Percentiles rank a stretch among this genome's conserved stretches.
Conservation (phyloP, 75 land plant species). For the Cupressus sempervirens region DNA sequence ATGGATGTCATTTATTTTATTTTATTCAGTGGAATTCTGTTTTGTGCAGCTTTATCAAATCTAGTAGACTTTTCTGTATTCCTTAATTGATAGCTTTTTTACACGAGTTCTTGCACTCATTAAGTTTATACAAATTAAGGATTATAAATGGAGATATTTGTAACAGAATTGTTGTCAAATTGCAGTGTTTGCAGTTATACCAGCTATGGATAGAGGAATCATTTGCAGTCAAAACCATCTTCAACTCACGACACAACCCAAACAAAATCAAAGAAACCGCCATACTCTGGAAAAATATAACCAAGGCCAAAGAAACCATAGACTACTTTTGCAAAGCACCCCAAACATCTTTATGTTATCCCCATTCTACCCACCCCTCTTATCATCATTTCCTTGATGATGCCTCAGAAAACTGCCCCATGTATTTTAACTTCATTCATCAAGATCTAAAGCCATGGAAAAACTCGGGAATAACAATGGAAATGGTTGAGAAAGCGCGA, state of each 20-base stretch:
- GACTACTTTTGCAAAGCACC: neutral
- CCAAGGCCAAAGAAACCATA: neutral
- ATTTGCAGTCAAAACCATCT: neutral
- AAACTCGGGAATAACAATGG: constrained; percentile 39
- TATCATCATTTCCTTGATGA: neutral
- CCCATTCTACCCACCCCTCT: neutral
- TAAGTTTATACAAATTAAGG: neutral
- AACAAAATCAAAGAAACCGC: neutral
- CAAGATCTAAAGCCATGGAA: constrained; percentile 66
- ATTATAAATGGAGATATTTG: neutral
- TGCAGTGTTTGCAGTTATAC: neutral
- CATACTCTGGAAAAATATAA: neutral
- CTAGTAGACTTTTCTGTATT: neutral
- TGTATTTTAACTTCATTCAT: constrained; percentile 64
- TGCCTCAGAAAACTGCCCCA: constrained; percentile 30
- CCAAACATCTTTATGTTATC: neutral
- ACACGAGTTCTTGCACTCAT: neutral
- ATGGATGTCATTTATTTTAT: too few species aligned
- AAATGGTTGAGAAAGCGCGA: constrained; percentile 35
- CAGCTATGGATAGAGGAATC: neutral
- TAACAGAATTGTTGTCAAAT: neutral
- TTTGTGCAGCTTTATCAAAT: neutral
- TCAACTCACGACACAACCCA: neutral
- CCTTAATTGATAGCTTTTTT: neutral
- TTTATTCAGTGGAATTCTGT: neutral